Evolutionary conservation across 805 yeast species (phyloP), one percentile per base, ranked within the genome.

Genomic region (Komagataella phaffii): DNA sequence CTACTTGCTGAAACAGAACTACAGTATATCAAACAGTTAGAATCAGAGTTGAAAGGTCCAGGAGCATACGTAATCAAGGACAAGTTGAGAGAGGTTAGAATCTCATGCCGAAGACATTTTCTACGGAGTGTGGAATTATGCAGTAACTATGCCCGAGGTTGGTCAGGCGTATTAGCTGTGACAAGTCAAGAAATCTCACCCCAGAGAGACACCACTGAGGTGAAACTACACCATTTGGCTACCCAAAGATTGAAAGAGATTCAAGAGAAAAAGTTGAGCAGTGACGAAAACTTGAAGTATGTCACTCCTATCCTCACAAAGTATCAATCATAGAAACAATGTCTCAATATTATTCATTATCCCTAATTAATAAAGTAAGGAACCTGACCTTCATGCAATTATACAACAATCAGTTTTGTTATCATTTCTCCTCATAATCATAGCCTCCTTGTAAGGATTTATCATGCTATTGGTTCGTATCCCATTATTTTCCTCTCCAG

Each of bases 61-160:
- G 23, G 14, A 45, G 44, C 18, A 14, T 23, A 30, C 46, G 12
- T 46, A 7, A 49, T 45, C 18, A 51, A 46, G 46, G 46, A 51
- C 12, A 47, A 36, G 18, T 30, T 19, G 7, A 47, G 46, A 44
- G 52, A 48, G 24, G 57, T 56, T 46, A 46, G 50, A 17, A 51
- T 58, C 50, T 54, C 56, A 24, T 61, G 72, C 1, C 52, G 61
- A 19, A 70, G 81, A 57, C 75, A 79, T 59, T 85, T 77, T 56
- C 66, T 83, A 51, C 76, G 95, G 56, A 68, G 89, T 7, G 81
- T 88, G 5, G 98, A 93, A 64, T 70, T 90, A 44, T 81, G 88
- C 59, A 85, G 83, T 47, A 69, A 72, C 36, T 85, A 79, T 62
- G 65, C 77, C 18, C 74, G 88, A 56, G 85, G 88, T 14, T 90